Base-by-base conservation (phyloP, 495 filamentous ascomycete species). In the Cudoniella acicularis region DNA sequence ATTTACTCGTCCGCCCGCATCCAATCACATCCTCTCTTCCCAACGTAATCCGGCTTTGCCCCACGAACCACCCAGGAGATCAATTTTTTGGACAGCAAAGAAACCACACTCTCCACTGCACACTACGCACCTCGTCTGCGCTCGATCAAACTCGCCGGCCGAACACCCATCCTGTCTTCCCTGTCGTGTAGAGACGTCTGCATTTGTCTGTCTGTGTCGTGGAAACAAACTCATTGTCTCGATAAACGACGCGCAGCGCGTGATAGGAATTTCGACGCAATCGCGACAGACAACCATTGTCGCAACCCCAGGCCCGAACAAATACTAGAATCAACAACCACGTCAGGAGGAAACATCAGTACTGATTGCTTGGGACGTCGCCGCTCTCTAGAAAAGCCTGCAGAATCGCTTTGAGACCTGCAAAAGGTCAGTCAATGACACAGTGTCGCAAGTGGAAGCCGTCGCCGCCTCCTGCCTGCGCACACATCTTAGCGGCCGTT, bases 261-360 rank as follows among this genome's bases (percentile, higher is more conserved):
- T 47, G 10, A 49, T 18, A 42, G 54, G 36, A 56, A 26, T 48
- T 56, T 30, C 27, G 13, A 45, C 16, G 36, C 52, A 54, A 54
- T 23, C 36, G 18, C 16, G 20, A 55, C 27, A 54, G 41, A 36
- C 27, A 20, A 41, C 40, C 41, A 21, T 46, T 17, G 52, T n/a
- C 13, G 8, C 43, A n/a, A n/a, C n/a, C n/a, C n/a, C n/a, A n/a
- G 36, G 9, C 36, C 36, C 16, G 18, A 30, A 46, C 55, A 58
- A 58, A 52, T 59, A 59, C 26, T 17, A 20, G 41, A 52, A 52
- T 46, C 56, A 17, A 52, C 30, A 23, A 56, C 53, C 45, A 59
- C 49, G 36, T 52, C 49, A 52, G 49, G 56, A 48, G 24, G 46
- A 48, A 52, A 59, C 56, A 13, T 3, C 1, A 13, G 43, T 6